Evolutionary conservation across 129 eudicot species (phyloP).

Genomic region (Kitagawia praeruptora): DNA sequence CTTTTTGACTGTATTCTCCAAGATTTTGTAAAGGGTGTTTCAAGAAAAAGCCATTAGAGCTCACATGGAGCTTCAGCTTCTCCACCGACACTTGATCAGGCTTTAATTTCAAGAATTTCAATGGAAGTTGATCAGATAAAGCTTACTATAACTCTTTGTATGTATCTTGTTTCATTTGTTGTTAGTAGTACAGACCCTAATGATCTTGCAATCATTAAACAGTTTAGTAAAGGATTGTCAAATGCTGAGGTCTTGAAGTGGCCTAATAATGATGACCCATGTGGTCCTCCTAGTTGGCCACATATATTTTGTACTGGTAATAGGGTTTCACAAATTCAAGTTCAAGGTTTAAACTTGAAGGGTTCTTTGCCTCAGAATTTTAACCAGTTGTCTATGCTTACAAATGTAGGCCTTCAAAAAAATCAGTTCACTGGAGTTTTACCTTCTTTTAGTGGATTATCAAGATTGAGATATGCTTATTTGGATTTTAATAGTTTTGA

Average conservation of each 20-base stretch:
- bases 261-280: slow-evolving; percentile 87
- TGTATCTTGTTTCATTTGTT: slow-evolving; percentile 29
- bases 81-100: not conserved
- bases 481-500: slow-evolving; percentile 72
- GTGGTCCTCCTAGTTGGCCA: slow-evolving; percentile 88
- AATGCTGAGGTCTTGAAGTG: slow-evolving; percentile 80
- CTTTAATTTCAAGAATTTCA: not conserved
- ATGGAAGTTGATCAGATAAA: slow-evolving; percentile 27
- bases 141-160: slow-evolving; percentile 13
- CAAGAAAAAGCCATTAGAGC: not conserved
- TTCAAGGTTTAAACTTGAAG: slow-evolving; percentile 51
- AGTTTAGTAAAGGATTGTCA: slow-evolving; percentile 62
- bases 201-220: slow-evolving; percentile 59
- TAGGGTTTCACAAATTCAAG: slow-evolving; percentile 90
- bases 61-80: not conserved
- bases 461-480: slow-evolving; percentile 50
- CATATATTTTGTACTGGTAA: slow-evolving; percentile 45
- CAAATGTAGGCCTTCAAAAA: slow-evolving; percentile 75
- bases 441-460: slow-evolving; percentile 74
- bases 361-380: slow-evolving; percentile 67
- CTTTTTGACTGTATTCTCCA: not conserved
- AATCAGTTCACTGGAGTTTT: slow-evolving; percentile 64
- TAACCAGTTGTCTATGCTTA: slow-evolving; percentile 54
- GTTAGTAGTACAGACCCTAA: slow-evolving; percentile 60
- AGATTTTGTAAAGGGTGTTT: slow-evolving; percentile 21